A percentile compares a stretch with the other conserved stretches of the same genome.
Conservation (phyloP, 805 yeast genomes). For the Kluyveromyces aestuarii region DNA sequence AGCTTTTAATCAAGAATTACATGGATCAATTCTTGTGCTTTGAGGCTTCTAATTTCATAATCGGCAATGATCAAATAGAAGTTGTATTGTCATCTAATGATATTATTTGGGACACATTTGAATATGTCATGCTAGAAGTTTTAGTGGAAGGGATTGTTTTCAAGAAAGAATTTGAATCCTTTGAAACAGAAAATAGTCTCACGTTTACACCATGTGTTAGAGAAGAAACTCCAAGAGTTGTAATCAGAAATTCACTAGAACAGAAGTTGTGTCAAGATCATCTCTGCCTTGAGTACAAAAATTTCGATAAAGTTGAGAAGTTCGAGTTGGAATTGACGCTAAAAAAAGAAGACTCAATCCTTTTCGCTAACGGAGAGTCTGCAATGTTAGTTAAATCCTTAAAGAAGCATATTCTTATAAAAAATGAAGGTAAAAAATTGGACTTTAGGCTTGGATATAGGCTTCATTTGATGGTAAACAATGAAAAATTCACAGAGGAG, state of each 20-base stretch:
- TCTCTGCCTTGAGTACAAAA: constrained; percentile 9
- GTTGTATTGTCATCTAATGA: constrained; percentile 12
- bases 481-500: constrained; percentile 10
- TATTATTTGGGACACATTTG: constrained; percentile 19
- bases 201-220: constrained; percentile 12
- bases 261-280: constrained; percentile 14
- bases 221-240: constrained; percentile 11
- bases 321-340: constrained; percentile 6
- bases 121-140: constrained; percentile 15
- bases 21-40: constrained; percentile 12
- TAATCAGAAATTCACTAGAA: constrained; percentile 10
- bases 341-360: background rate
- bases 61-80: constrained; percentile 6
- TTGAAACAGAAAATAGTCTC: constrained; percentile 1
- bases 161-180: constrained; percentile 14
- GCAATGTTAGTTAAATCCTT: background rate
- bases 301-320: constrained; percentile 5
- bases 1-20: constrained; percentile 11
- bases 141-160: constrained; percentile 21
- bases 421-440: background rate
- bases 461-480: constrained; percentile 8
- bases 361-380: background rate
- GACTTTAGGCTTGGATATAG: background rate
- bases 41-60: constrained; percentile 2
- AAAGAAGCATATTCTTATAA: background rate